Percentiles rank a stretch among this genome's conserved stretches.
Conservation (phyloP, 345 rosid species). For the Eucalyptus coolabah region DNA sequence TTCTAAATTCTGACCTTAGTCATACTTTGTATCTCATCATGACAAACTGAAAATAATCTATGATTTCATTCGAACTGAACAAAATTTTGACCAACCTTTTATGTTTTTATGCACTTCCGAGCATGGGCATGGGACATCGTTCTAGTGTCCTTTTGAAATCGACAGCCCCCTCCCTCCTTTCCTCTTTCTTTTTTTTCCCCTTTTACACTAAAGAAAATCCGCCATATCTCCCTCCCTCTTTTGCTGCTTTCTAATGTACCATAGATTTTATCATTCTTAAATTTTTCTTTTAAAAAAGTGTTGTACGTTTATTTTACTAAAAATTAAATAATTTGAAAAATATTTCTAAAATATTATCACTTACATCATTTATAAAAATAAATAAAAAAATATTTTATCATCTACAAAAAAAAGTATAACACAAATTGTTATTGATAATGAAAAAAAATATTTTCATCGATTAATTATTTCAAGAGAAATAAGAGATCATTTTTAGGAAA, state of each 20-base stretch:
- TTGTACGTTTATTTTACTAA: not conserved
- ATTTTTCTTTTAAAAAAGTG: not conserved
- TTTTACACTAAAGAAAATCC: not conserved
- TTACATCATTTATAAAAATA: not conserved
- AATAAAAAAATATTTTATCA: rapidly evolving
- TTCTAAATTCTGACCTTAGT: not conserved
- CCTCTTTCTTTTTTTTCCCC: not conserved
- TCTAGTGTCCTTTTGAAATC: not conserved
- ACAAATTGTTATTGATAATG: not conserved
- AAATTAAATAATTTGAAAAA: not conserved
- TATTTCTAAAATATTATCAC: not conserved
- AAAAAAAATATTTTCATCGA: not conserved
- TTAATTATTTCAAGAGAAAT: not conserved
- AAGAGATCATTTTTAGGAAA: not conserved
- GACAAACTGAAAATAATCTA: not conserved
- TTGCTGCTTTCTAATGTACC: not conserved
- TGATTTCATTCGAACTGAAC: not conserved
- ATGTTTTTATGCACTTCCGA: not conserved
- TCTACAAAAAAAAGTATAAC: not conserved
- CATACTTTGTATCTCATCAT: not conserved
- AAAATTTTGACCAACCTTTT: not conserved
- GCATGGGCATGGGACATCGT: not conserved
- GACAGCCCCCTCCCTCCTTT: not conserved
- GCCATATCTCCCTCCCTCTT: not conserved
- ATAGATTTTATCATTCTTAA: not conserved